These are phyloP conservation scores for Physcia stellaris DNA, from an alignment of 495 filamentous ascomycete species.

Conservation along the genomic window DNA sequence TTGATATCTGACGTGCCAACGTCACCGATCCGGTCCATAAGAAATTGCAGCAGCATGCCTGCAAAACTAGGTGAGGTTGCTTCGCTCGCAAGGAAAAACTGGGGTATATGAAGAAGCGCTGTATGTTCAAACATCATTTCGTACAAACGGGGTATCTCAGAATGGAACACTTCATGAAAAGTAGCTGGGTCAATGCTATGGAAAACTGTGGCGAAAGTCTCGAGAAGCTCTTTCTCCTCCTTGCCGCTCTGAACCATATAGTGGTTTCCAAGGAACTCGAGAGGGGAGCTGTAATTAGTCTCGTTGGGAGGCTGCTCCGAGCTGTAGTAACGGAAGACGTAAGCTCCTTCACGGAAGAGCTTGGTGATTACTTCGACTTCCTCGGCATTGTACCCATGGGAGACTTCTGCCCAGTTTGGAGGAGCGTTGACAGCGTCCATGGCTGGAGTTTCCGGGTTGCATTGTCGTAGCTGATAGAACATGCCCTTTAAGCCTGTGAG, in stretches of 20 bases:
- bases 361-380: constrained; percentile 95
- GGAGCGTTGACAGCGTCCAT: constrained; percentile 70
- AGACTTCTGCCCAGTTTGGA: constrained; percentile 86
- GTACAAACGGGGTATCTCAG: constrained; percentile 90
- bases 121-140: constrained; percentile 97
- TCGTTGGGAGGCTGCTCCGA: constrained; percentile 68
- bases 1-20: constrained; percentile 84
- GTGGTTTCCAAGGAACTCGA: constrained; percentile 82
- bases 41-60: constrained; percentile 90
- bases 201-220: constrained; percentile 96
- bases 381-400: constrained; percentile 92
- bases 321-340: constrained; percentile 92
- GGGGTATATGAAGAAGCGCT: constrained; percentile 82
- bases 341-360: constrained; percentile 88
- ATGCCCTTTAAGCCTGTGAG: constrained; percentile 95
- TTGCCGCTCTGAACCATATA: constrained; percentile 85
- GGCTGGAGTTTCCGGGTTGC: constrained; percentile 54
- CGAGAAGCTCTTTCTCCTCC: constrained; percentile 94
- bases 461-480: constrained; percentile 85
- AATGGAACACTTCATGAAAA: constrained; percentile 96
- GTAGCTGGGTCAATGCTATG: constrained; percentile 97
- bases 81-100: constrained; percentile 96
- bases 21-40: constrained; percentile 92
- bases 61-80: constrained; percentile 95
- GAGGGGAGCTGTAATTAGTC: constrained; percentile 58